Conservation (phyloP, 148 eudicot genomes). For the Spergularia bocconei region DNA sequence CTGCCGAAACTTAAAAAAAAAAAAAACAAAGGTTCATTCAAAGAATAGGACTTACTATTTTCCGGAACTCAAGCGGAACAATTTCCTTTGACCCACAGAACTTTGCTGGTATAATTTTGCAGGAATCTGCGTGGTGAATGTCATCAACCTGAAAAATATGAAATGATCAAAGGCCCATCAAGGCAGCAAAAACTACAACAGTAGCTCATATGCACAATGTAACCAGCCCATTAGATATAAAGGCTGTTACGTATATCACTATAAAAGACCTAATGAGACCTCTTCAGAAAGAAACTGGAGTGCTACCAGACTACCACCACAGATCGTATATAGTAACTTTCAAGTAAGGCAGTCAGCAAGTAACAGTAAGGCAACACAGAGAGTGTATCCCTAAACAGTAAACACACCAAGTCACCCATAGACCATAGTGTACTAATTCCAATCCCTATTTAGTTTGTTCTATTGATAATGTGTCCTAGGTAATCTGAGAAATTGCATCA, state of each 20-base stretch:
- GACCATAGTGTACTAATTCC: not conserved
- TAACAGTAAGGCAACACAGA: not conserved
- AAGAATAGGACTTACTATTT: conserved; percentile 36
- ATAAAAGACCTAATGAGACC: conserved; percentile 2
- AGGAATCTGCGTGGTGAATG: conserved; percentile 69
- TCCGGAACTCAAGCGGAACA: conserved; percentile 66
- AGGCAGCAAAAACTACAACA: conserved; percentile 1
- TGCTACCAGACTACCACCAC: not conserved
- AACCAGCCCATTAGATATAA: not conserved
- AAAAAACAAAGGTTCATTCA: not conserved
- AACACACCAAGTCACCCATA: too few relatives aligned
- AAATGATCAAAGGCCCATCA: not conserved
- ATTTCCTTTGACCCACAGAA: conserved; percentile 90
- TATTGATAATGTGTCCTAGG: too few relatives aligned
- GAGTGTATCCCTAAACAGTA: too few relatives aligned
- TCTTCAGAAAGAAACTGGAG: not conserved
- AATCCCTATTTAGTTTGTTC: not conserved
- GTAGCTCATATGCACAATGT: not conserved
- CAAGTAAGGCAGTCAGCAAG: not conserved
- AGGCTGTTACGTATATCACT: not conserved
- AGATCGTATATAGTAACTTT: not conserved
- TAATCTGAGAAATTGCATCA: not conserved
- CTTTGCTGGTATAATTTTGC: conserved; percentile 87
- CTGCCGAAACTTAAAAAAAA: not conserved
- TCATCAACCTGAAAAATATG: conserved; percentile 60